Evolutionary conservation across 2,329 filamentous ascomycete genomes (phyloP).

Genomic region (Nothophoma quercina): DNA sequence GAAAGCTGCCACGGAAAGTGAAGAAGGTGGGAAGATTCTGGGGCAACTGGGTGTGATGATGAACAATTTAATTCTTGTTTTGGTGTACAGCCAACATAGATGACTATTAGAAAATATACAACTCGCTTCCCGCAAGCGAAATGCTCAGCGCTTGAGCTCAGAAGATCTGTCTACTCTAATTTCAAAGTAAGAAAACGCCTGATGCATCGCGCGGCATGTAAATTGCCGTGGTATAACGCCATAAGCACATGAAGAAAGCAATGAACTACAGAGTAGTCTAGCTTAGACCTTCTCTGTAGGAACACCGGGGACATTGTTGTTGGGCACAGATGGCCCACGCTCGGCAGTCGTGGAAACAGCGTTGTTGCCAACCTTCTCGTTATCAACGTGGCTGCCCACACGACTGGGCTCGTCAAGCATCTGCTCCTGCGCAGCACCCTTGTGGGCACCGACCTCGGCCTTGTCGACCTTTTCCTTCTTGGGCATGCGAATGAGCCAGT

Average conservation of each 20-base stretch:
- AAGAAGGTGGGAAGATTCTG: background rate
- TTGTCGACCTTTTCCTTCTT: conserved; percentile 50
- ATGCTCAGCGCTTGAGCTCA: conserved; percentile 14
- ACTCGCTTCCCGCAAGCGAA: conserved; percentile 3
- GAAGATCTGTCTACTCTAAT: conserved; percentile 12
- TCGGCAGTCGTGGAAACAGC: conserved; percentile 18
- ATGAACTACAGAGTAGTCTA: background rate
- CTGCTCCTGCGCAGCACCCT: conserved; percentile 13
- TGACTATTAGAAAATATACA: conserved; percentile 11
- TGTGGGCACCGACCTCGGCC: conserved; percentile 5
- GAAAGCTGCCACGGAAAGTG: too few species aligned
- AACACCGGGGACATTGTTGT: conserved; percentile 17
- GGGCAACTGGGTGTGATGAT: background rate
- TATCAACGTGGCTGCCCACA: conserved; percentile 18
- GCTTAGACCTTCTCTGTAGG: conserved; percentile 26
- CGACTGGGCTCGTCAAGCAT: conserved; percentile 14
- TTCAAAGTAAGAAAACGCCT: background rate
- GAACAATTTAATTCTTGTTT: conserved; percentile 2
- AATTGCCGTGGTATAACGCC: background rate
- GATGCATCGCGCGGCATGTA: background rate
- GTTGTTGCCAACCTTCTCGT: conserved; percentile 19
- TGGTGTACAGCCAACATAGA: conserved; percentile 1
- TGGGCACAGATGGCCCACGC: conserved; percentile 19
- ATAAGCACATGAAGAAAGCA: background rate
- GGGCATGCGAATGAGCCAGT: conserved; percentile 64